Conservation (phyloP, 192 early-diverging fungal genomes). For the Podila minutissima region DNA sequence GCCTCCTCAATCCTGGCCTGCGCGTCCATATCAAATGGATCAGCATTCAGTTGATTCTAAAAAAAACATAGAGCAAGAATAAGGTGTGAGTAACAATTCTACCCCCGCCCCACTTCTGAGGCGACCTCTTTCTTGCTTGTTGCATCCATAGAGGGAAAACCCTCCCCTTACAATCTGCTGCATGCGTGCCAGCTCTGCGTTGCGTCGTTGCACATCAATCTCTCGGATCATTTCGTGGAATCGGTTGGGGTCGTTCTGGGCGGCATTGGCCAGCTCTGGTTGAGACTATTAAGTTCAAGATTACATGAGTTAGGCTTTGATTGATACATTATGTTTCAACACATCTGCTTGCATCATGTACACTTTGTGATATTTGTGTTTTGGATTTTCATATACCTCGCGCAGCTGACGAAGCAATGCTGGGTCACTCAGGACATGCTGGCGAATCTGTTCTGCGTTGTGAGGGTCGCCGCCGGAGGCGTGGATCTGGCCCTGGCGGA, state of each 20-base stretch:
- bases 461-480: constrained; percentile 43
- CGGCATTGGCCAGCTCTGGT: constrained; percentile 72
- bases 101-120: background rate
- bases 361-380: constrained; percentile 4
- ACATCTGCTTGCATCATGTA: constrained; percentile 5
- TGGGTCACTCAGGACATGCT: constrained; percentile 70
- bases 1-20: constrained; percentile 92
- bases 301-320: background rate
- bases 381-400: constrained; percentile 47
- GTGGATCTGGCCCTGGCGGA: constrained; percentile 25
- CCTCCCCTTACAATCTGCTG: constrained; percentile 51
- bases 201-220: constrained; percentile 64
- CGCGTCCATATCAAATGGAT: constrained; percentile 92
- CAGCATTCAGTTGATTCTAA: constrained; percentile 68
- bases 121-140: too few species aligned
- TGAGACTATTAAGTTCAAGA: constrained; percentile 52
- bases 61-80: constrained; percentile 4
- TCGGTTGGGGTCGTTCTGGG: constrained; percentile 70
- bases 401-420: constrained; percentile 66
- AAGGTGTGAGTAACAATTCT: background rate
- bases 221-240: constrained; percentile 71
- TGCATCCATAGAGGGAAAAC: background rate
- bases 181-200: constrained; percentile 62
- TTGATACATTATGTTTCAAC: background rate
- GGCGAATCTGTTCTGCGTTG: constrained; percentile 64